Evolutionary conservation across 768 basidiomycete genomes (phyloP).

Genomic region (Xerocomus spinulosus): DNA sequence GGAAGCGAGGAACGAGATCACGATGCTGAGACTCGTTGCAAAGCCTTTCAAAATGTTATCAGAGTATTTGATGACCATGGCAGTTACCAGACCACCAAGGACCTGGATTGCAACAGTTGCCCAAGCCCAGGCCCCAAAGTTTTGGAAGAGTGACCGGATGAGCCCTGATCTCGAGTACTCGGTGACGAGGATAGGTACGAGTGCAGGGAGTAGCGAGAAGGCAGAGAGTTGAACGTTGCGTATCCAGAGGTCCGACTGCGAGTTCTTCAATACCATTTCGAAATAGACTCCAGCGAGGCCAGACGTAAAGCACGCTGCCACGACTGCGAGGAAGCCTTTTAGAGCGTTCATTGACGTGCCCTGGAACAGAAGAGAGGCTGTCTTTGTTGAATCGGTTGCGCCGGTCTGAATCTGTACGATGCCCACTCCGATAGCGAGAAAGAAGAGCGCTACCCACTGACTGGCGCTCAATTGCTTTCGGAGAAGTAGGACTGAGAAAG

Average conservation of each 20-base stretch:
- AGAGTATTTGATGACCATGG: conserved; percentile 91
- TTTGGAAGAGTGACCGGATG: conserved; percentile 59
- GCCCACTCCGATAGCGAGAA: conserved; percentile 85
- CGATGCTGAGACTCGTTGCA: conserved; percentile 90
- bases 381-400: conserved; percentile 18
- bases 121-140: conserved; percentile 92
- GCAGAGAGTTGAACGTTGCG: conserved; percentile 94
- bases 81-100: conserved; percentile 87
- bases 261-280: conserved; percentile 94
- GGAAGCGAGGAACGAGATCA: conserved; percentile 90
- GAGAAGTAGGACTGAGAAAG: conserved; percentile 78
- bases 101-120: conserved; percentile 86
- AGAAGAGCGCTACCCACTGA: conserved; percentile 83
- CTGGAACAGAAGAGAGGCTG: conserved; percentile 31
- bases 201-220: conserved; percentile 87
- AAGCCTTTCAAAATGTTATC: conserved; percentile 94
- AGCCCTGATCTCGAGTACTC: conserved; percentile 38
- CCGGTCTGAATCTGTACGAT: conserved; percentile 79
- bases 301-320: conserved; percentile 89
- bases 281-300: conserved; percentile 98
- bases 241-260: conserved; percentile 88
- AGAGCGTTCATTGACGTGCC: conserved; percentile 68
- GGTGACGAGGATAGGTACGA: conserved; percentile 68
- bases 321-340: conserved; percentile 87
- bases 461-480: conserved; percentile 65